Evolutionary conservation across 1,284 basidiomycete genomes (phyloP), one percentile per base, ranked within the genome.

Genomic region (Kwoniella shivajii): DNA sequence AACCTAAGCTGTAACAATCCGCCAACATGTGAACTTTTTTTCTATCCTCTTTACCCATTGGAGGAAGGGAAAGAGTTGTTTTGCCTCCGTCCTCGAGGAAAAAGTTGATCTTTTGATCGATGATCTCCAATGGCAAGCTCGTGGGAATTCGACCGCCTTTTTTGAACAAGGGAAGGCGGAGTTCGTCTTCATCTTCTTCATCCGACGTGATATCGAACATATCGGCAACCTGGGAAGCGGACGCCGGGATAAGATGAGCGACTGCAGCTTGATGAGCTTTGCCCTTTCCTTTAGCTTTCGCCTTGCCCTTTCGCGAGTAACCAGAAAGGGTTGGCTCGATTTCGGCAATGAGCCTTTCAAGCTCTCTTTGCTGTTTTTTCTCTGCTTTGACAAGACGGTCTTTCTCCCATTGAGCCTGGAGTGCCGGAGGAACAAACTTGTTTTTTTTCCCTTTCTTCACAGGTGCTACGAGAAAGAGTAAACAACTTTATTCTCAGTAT

Each of bases 321-420:
- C 85, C 84, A 54, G 31, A 85, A 67, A 2, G 84, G 84, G 71
- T 71, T 1, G 75, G 78, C 47, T 84, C 80, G 14, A 86, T 78
- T 26, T 83, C 82, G 2, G 82, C 84, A 3, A 76, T 74, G 24
- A 80, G 68, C 7, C 84, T 77, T 57, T 80, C 78, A 14, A 78
- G 67, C 1, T 82, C 83, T 3, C 90, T 85, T 36, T 83, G 81
- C 4, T 80, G 82, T 73, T 91, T 94, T 71, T 82, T 79, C 57
- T 85, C 86, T 0, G 90, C 90, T 75, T 95, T 96, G 78, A 86
- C 88, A 51, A 81, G 78, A 1, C 90, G 87, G 70, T 95, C 92
- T 50, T 83, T 83, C 57, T 85, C 83, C 91, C 91, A 95, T 62
- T 87, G 88, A 0, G 78, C 83, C 58, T 82, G 82, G 1, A 96